Evolutionary conservation across 768 basidiomycete genomes (phyloP), one percentile per base, ranked within the genome.

Genomic region (Russula dissimulans): DNA sequence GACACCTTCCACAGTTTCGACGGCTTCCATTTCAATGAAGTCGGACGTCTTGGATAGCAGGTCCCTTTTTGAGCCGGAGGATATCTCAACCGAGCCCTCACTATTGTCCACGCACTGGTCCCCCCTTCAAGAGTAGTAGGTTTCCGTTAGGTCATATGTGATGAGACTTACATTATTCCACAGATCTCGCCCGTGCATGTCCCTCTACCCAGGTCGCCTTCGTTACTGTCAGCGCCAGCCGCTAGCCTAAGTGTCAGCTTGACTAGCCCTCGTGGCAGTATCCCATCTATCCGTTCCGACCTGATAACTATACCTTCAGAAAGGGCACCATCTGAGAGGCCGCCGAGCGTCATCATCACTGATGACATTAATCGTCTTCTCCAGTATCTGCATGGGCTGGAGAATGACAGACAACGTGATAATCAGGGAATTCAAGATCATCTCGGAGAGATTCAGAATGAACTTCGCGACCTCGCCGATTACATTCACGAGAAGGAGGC

Each of bases 391-490:
- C 82, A 88, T 54, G 84, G 89, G 54, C 67, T 91, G 12, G 83
- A 91, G 65, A 74, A 79, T 36, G 74, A 76, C 17, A 75, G 87
- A 55, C 84, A 82, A 0, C 76, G 80, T 3, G 88, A 94, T 64
- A 80, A 77, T 34, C 76, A 80, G 31, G 84, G 85, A 15, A 68
- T 94, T 8, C 77, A 79, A 0, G 82, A 81, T 48, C 84, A 87
- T 67, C 76, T 95, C 4, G 80, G 80, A 54, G 80, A 83, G 0
- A 81, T 97, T 42, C 80, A 86, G 59, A 77, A 85, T 41, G 84
- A 89, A 64, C 73, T 95, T 3, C 77, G 76, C 12, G 81, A 84
- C 47, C 75, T 94, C 12, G 65, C 52, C 1, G 63, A 64, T 77
- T 75, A 17, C 59, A 47, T 65, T 11, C 76, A 38, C 6, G 59